Percentiles rank a stretch among this genome's conserved stretches.
Evolutionary conservation across 2,329 filamentous ascomycete genomes (phyloP).

Genomic region (Fusarium beomiforme): DNA sequence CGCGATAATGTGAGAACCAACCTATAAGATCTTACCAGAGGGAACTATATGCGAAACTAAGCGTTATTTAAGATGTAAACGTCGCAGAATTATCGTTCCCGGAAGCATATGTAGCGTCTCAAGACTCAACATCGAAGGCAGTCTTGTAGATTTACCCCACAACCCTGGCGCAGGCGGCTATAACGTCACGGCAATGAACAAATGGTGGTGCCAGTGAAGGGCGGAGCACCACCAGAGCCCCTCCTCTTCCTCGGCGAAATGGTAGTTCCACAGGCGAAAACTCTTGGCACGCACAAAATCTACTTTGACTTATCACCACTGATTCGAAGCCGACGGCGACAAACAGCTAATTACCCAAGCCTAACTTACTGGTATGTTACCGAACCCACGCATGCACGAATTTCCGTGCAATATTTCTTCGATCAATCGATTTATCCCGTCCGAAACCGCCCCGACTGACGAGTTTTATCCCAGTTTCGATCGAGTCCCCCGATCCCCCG

Average conservation of each 20-base stretch:
- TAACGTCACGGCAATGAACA: conserved; percentile 31
- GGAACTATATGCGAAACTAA: not conserved
- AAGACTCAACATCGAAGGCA: conserved; percentile 1
- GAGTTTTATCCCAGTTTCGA: conserved; percentile 42
- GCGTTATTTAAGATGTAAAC: too few species aligned
- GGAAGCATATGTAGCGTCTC: not conserved
- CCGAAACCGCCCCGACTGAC: conserved; percentile 42
- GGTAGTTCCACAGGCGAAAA: conserved; percentile 55
- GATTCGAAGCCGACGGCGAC: conserved; percentile 49
- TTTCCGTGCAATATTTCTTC: conserved; percentile 12
- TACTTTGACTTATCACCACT: conserved; percentile 50
- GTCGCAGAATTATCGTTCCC: not conserved
- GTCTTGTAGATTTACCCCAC: conserved; percentile 35
- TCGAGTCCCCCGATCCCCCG: conserved; percentile 45
- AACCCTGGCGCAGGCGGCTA: conserved; percentile 11
- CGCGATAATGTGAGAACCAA: not conserved
- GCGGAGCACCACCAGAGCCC: conserved; percentile 31
- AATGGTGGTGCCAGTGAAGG: conserved; percentile 30
- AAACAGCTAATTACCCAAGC: conserved; percentile 49
- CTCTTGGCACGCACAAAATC: conserved; percentile 59
- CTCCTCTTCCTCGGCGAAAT: conserved; percentile 46
- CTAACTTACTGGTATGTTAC: conserved; percentile 49
- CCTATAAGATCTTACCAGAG: not conserved
- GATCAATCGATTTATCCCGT: conserved; percentile 33
- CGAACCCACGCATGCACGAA: conserved; percentile 29